Evolutionary conservation across 495 filamentous ascomycete genomes (phyloP).

Genomic region (Oleoguttula mirabilis): DNA sequence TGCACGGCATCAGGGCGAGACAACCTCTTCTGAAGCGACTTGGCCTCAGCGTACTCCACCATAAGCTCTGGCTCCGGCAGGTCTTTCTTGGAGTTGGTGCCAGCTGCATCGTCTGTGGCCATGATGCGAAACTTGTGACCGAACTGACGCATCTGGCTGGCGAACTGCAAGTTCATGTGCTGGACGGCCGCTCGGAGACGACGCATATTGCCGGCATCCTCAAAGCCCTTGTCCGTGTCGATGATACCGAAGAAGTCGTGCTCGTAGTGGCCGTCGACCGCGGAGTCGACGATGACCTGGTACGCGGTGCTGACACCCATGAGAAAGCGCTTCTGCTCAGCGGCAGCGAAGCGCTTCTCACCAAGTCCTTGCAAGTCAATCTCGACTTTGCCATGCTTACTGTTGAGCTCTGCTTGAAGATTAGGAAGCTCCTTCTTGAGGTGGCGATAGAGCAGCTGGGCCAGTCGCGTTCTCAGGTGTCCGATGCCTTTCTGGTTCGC

Average conservation of each 20-base stretch:
- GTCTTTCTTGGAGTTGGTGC: too few relatives aligned
- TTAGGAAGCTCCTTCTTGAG: slow-evolving; percentile 10
- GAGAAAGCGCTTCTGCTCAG: slow-evolving; percentile 10
- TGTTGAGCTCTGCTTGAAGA: slow-evolving; percentile 8
- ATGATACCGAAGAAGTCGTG: slow-evolving; percentile 41
- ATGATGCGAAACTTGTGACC: slow-evolving; percentile 32
- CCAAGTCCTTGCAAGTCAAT: slow-evolving; percentile 2
- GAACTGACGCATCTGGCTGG: slow-evolving; percentile 32
- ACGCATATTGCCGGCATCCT: slow-evolving; percentile 29
- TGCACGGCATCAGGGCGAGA: slow-evolving; percentile 1
- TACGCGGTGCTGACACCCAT: slow-evolving; percentile 8
- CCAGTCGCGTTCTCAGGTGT: slow-evolving; percentile 24
- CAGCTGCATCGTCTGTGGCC: background rate
- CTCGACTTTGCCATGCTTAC: background rate
- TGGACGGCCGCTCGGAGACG: slow-evolving; percentile 51
- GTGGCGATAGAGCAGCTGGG: slow-evolving; percentile 22
- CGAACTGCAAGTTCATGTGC: slow-evolving; percentile 45
- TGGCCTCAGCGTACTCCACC: slow-evolving; percentile 6
- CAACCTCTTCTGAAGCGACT: background rate
- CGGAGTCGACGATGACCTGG: slow-evolving; percentile 34
- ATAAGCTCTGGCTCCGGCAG: background rate
- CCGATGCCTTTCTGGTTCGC: slow-evolving; percentile 22
- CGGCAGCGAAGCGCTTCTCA: background rate
- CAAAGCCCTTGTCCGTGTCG: slow-evolving; percentile 25
- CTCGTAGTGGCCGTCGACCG: slow-evolving; percentile 45